Evolutionary conservation across 2,329 filamentous ascomycete species (phyloP).

Genomic region (Exophiala bonariae): DNA sequence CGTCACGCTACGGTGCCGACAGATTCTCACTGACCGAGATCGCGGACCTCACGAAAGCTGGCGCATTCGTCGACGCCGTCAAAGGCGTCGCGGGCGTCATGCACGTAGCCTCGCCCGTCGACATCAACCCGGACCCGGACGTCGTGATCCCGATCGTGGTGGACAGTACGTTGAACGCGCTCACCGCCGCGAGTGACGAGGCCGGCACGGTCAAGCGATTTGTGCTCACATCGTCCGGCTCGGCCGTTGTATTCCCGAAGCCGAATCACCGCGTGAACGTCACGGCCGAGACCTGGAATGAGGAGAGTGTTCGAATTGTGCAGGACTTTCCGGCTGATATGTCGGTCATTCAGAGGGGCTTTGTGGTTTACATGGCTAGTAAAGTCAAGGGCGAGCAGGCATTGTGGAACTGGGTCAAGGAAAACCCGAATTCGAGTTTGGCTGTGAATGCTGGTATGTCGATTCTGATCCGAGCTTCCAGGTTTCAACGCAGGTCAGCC

Average conservation of each 20-base stretch:
- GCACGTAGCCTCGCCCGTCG: conserved; percentile 27
- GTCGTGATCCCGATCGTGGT: conserved; percentile 36
- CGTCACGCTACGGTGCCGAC: conserved; percentile 28
- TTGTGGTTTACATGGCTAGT: conserved; percentile 38
- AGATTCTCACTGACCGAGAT: conserved; percentile 37
- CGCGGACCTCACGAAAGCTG: conserved; percentile 32
- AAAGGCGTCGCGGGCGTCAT: conserved; percentile 38
- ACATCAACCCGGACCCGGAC: conserved; percentile 40
- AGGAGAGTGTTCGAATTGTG: conserved; percentile 32
- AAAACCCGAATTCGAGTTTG: conserved; percentile 30
- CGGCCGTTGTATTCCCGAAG: too few species aligned
- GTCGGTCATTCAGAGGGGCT: conserved; percentile 14
- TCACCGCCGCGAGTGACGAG: conserved; percentile 7
- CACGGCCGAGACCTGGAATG: conserved; percentile 35
- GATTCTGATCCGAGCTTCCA: too few species aligned
- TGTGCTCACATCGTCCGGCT: conserved; percentile 3
- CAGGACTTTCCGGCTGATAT: conserved; percentile 38
- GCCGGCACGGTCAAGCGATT: conserved; percentile 33
- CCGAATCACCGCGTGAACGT: too few species aligned
- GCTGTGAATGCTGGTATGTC: conserved; percentile 6
- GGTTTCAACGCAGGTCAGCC: too few species aligned
- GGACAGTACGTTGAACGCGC: background rate
- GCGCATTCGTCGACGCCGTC: conserved; percentile 29
- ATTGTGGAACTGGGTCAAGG: conserved; percentile 42
- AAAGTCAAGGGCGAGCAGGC: conserved; percentile 40